A percentile compares a stretch with the other conserved stretches of the same genome.
Conservation (phyloP, 176 grass and related monocot species). For the Musa itinerans region DNA sequence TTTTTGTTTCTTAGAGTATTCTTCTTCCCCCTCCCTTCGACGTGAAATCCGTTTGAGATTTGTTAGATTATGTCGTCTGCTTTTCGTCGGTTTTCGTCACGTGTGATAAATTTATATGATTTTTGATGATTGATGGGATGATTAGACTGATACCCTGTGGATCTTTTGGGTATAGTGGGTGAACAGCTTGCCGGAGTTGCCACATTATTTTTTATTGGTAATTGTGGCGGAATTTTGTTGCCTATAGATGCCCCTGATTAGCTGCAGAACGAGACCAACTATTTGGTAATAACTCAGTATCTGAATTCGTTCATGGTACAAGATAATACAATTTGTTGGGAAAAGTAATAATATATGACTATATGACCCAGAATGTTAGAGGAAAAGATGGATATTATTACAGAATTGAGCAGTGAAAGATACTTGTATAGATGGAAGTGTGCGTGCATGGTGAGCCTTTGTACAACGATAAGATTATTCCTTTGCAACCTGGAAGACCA, state of each 20-base stretch:
- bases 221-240: too few species aligned
- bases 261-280: too few species aligned
- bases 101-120: neutral
- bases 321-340: neutral
- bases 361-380: neutral
- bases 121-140: neutral
- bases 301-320: neutral
- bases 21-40: neutral
- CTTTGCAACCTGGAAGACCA: too few species aligned
- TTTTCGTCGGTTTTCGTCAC: neutral
- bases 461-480: too few species aligned
- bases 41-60: neutral
- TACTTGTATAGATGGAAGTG: too few species aligned
- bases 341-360: neutral
- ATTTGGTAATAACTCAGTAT: neutral
- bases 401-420: neutral
- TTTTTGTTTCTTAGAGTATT: neutral
- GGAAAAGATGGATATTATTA: neutral
- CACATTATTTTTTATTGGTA: too few species aligned
- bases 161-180: neutral
- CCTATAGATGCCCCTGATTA: too few species aligned
- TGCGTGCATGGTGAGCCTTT: too few species aligned
- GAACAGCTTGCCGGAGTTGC: too few species aligned
- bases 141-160: neutral
- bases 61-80: neutral